phyloP scores from a whole-genome alignment of 2,329 filamentous ascomycete species.

The Trichoderma atrobrunneum region DNA sequence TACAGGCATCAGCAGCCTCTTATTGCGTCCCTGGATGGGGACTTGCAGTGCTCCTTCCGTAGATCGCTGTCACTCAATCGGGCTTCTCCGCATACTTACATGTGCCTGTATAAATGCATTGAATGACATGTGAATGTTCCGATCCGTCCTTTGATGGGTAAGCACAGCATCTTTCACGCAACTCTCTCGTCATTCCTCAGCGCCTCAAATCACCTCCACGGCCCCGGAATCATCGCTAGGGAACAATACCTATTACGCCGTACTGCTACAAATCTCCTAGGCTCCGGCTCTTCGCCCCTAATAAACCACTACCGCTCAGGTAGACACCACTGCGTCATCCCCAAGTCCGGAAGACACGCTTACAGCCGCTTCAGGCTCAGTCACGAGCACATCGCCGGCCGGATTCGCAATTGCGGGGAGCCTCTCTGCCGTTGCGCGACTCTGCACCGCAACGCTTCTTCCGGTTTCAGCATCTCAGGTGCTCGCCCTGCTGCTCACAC shows the following conservation, averaged over 20 bases:
- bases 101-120: background rate
- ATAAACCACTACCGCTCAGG: background rate
- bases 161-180: background rate
- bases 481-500: conserved; percentile 16
- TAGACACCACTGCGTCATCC: conserved; percentile 16
- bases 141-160: background rate
- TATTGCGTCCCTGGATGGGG: background rate
- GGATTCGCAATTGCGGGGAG: conserved; percentile 8
- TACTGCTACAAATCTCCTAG: background rate
- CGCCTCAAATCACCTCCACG: background rate
- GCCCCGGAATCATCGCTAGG: background rate
- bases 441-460: background rate
- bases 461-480: conserved; percentile 18
- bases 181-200: background rate
- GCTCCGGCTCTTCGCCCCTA: background rate
- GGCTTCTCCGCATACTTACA: background rate
- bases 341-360: background rate
- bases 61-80: background rate
- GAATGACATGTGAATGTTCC: conserved; percentile 10
- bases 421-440: background rate
- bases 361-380: conserved; percentile 5
- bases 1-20: background rate
- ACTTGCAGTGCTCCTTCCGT: background rate
- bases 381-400: conserved; percentile 9
- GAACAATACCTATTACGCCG: background rate